Conservation (phyloP, 1,284 basidiomycete species). For the Xerocomus cyaneibrunnescens region DNA sequence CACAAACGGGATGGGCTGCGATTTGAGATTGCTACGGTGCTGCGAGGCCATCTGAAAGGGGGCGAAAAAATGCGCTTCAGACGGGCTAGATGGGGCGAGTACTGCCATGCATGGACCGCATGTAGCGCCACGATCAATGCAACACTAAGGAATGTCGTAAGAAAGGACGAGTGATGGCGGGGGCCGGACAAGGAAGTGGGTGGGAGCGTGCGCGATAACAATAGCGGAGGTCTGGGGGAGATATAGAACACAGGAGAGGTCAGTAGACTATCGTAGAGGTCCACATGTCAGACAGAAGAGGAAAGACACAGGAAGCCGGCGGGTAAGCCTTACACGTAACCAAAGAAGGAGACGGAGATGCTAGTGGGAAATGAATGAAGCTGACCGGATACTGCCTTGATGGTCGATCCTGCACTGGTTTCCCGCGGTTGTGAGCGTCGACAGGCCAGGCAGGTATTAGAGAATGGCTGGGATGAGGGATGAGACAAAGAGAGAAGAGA, state of each 20-base stretch:
- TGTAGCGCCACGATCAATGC: constrained; percentile 24
- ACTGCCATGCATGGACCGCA: constrained; percentile 47
- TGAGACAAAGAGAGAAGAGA: constrained; percentile 1
- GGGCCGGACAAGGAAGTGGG: constrained; percentile 6
- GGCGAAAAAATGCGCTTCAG: constrained; percentile 44
- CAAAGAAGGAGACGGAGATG: constrained; percentile 13
- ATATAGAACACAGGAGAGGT: constrained; percentile 18
- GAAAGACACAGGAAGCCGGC: constrained; percentile 8
- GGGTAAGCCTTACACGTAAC: not conserved
- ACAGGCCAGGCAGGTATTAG: not conserved
- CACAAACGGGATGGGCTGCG: constrained; percentile 34
- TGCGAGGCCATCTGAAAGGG: constrained; percentile 50
- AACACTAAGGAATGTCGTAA: constrained; percentile 13
- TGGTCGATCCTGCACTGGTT: constrained; percentile 25
- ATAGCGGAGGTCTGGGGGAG: constrained; percentile 13
- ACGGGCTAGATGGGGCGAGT: constrained; percentile 41
- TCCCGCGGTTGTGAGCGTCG: not conserved
- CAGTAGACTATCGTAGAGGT: constrained; percentile 16
- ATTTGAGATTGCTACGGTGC: constrained; percentile 39
- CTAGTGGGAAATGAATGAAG: constrained; percentile 25
- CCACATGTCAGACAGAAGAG: constrained; percentile 13
- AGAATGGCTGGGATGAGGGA: not conserved
- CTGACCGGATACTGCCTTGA: constrained; percentile 28
- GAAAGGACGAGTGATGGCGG: constrained; percentile 8
- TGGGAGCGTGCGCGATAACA: constrained; percentile 23